Percentiles rank a stretch among this genome's conserved stretches.
These are phyloP conservation scores for Puccinia hordei DNA, from an alignment of 1,284 basidiomycete species.

Conservation along the genomic window DNA sequence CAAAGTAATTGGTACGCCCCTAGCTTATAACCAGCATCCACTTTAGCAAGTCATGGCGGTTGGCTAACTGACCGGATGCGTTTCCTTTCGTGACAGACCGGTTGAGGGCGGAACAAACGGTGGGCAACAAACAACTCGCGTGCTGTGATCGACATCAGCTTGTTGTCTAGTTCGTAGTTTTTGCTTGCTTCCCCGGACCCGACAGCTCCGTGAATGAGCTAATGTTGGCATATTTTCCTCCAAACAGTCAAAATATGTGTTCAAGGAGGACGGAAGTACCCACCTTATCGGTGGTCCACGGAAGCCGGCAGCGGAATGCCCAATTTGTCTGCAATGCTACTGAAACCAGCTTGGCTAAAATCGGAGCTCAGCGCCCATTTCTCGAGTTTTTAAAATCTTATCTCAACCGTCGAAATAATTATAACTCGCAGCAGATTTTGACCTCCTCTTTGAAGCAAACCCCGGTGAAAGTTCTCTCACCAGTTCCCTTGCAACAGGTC, in stretches of 20 bases:
- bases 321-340: slow-evolving; percentile 17
- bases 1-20: slow-evolving; percentile 37
- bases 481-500: neutral
- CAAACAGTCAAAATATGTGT: slow-evolving; percentile 4
- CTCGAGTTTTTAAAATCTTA: slow-evolving; percentile 12
- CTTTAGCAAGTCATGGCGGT: neutral
- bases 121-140: slow-evolving; percentile 33
- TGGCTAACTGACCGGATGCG: neutral
- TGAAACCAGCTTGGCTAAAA: neutral
- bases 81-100: slow-evolving; percentile 25
- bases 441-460: neutral
- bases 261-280: neutral
- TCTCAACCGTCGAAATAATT: slow-evolving; percentile 30
- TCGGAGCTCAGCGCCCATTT: slow-evolving; percentile 5
- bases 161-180: slow-evolving; percentile 39
- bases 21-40: neutral
- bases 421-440: slow-evolving; percentile 20
- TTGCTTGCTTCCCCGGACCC: neutral
- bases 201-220: neutral
- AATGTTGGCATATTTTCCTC: neutral
- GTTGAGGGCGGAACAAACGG: slow-evolving; percentile 41
- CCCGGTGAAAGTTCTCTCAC: neutral
- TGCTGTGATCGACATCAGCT: slow-evolving; percentile 46
- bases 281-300: slow-evolving; percentile 41
- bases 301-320: slow-evolving; percentile 37